phyloP scores from a whole-genome alignment of 2,329 filamentous ascomycete species.

The Sodiomyces alkalinus region DNA sequence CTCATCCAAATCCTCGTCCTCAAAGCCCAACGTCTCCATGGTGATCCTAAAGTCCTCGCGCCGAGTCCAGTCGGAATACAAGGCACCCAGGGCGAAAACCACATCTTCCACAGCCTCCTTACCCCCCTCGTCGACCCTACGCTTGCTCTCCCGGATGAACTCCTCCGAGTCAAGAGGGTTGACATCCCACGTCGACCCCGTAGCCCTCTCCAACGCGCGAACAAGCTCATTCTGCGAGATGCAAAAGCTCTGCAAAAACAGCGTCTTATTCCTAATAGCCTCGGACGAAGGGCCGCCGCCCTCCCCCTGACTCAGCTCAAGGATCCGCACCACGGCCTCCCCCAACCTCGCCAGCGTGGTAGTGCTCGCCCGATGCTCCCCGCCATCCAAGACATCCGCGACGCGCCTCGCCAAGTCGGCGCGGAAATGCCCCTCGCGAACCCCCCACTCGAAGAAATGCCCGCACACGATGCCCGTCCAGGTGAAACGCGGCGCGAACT shows the following conservation, averaged over 20 bases:
- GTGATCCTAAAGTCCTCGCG: slow-evolving; percentile 27
- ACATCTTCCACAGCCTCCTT: slow-evolving; percentile 26
- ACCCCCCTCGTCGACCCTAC: slow-evolving; percentile 21
- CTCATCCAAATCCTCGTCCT: slow-evolving; percentile 29
- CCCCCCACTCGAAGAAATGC: slow-evolving; percentile 26
- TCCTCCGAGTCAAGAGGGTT: slow-evolving; percentile 19
- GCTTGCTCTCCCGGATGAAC: slow-evolving; percentile 23
- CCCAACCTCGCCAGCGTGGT: slow-evolving; percentile 18
- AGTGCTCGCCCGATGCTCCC: slow-evolving; percentile 15
- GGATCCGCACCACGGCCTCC: slow-evolving; percentile 17
- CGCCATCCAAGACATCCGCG: slow-evolving; percentile 20
- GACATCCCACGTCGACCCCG: slow-evolving; percentile 14
- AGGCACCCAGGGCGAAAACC: slow-evolving; percentile 31
- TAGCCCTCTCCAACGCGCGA: slow-evolving; percentile 17
- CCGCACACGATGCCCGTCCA: slow-evolving; percentile 23
- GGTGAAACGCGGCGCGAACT: slow-evolving; percentile 11
- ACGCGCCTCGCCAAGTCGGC: slow-evolving; percentile 14
- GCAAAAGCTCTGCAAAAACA: slow-evolving; percentile 26
- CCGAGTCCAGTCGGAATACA: slow-evolving; percentile 32
- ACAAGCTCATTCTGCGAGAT: slow-evolving; percentile 20
- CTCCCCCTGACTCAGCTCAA: no score
- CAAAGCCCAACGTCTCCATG: slow-evolving; percentile 28
- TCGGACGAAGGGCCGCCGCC: slow-evolving; percentile 10
- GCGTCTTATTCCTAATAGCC: slow-evolving; percentile 16
- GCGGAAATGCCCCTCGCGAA: slow-evolving; percentile 19